phyloP scores from a whole-genome alignment of 2,329 filamentous ascomycete species.

The Aspergillus sp. region DNA sequence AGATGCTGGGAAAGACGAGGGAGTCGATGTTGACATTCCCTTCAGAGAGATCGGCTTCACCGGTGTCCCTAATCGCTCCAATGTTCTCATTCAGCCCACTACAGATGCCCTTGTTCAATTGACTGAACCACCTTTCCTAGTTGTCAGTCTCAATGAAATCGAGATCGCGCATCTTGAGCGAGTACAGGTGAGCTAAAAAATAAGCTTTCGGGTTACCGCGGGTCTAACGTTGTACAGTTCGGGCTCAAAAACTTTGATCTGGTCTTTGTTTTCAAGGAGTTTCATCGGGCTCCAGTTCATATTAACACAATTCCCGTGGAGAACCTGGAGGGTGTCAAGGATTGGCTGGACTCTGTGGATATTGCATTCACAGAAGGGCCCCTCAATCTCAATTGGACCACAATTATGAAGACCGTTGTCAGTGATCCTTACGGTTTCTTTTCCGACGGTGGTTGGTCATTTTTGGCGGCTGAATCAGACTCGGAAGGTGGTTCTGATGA shows the following conservation, averaged over 20 bases:
- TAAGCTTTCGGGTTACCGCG: background rate
- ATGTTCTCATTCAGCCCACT: conserved; percentile 91
- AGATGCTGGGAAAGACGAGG: conserved; percentile 87
- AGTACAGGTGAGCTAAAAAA: conserved; percentile 58
- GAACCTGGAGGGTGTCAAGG: conserved; percentile 90
- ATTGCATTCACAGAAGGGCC: conserved; percentile 93
- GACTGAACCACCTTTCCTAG: conserved; percentile 94
- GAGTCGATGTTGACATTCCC: conserved; percentile 91
- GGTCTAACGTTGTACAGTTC: conserved; percentile 60
- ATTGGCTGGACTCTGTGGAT: conserved; percentile 94
- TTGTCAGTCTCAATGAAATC: conserved; percentile 91
- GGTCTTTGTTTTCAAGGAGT: conserved; percentile 98
- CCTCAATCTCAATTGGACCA: conserved; percentile 96
- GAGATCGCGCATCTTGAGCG: conserved; percentile 95
- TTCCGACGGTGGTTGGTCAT: conserved; percentile 90
- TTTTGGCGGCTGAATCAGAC: conserved; percentile 84
- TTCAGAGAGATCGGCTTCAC: conserved; percentile 96
- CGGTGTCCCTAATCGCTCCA: conserved; percentile 92
- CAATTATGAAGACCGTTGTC: conserved; percentile 98
- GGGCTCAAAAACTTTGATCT: conserved; percentile 99
- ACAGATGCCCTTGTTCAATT: conserved; percentile 97
- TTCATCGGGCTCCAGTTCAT: conserved; percentile 82
- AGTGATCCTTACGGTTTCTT: conserved; percentile 95
- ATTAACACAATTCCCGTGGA: conserved; percentile 99
- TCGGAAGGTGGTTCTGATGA: conserved; percentile 74